Percentiles rank a stretch among this genome's conserved stretches.
These are phyloP conservation scores for Phytopythium helicoides DNA, from an alignment of 352 stramenopile species.

Conservation along the genomic window DNA sequence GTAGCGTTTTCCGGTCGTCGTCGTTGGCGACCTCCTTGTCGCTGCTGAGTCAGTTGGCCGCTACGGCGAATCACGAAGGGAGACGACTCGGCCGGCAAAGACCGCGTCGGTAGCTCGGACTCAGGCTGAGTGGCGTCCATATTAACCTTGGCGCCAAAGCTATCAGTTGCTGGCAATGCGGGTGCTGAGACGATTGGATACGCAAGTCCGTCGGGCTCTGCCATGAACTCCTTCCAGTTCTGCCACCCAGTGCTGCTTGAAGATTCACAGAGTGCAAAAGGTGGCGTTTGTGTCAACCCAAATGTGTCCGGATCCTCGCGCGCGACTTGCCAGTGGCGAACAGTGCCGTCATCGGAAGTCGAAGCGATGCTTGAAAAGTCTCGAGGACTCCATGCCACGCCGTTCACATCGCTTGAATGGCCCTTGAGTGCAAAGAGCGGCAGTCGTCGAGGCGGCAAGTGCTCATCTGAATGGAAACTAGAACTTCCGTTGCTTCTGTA, in stretches of 20 bases:
- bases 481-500: not conserved
- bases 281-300: too few species aligned
- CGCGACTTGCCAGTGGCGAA: constrained; percentile 42
- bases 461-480: not conserved
- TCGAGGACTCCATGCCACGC: constrained; percentile 48
- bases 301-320: constrained; percentile 4
- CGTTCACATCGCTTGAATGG: constrained; percentile 64
- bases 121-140: too few species aligned
- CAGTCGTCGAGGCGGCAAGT: not conserved
- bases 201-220: constrained; percentile 26
- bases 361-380: constrained; percentile 55
- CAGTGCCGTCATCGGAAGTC: constrained; percentile 64
- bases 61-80: constrained; percentile 24
- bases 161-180: constrained; percentile 1
- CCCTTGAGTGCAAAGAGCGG: constrained; percentile 54
- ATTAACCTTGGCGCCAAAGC: too few species aligned
- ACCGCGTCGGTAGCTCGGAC: not conserved
- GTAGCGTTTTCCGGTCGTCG: not conserved
- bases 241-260: constrained; percentile 16
- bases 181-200: constrained; percentile 16
- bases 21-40: not conserved
- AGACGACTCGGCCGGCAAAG: constrained; percentile 10
- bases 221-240: constrained; percentile 33
- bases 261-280: not conserved
- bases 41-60: constrained; percentile 13